phyloP scores from a whole-genome alignment of 306 rosid genomes.

The Fragaria nilgerrensis region DNA sequence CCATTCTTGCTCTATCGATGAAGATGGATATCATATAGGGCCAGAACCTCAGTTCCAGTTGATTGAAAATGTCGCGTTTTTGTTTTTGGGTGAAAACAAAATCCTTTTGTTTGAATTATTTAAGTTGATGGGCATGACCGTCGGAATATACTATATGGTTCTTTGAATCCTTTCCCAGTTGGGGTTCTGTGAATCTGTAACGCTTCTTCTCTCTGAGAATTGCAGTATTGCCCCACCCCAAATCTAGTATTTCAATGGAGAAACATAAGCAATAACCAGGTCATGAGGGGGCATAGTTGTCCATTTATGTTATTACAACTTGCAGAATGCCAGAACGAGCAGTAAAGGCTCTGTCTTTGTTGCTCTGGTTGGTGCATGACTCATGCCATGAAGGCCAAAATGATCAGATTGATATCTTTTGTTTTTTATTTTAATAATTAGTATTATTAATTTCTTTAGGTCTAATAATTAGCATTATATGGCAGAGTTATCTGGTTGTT shows the following conservation, averaged over 20 bases:
- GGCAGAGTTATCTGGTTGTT: background rate
- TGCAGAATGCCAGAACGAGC: background rate
- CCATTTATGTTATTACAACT: constrained; percentile 11
- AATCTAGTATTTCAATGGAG: background rate
- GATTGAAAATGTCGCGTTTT: background rate
- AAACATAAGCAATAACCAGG: background rate
- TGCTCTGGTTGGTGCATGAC: background rate
- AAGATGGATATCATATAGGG: background rate
- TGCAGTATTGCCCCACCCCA: background rate
- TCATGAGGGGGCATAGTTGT: background rate
- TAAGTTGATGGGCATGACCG: background rate
- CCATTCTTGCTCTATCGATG: background rate
- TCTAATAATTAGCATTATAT: background rate
- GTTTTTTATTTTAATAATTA: background rate
- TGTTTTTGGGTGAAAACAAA: background rate
- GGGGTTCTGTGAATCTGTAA: background rate
- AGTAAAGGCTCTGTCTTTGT: background rate
- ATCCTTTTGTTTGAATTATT: background rate
- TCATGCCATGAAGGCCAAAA: background rate
- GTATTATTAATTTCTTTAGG: background rate
- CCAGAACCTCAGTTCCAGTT: background rate
- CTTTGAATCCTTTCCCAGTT: background rate
- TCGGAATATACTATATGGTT: background rate
- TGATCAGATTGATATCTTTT: background rate
- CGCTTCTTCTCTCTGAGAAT: background rate